phyloP scores from a whole-genome alignment of 2,329 filamentous ascomycete genomes.

The Colletotrichum musicola region DNA sequence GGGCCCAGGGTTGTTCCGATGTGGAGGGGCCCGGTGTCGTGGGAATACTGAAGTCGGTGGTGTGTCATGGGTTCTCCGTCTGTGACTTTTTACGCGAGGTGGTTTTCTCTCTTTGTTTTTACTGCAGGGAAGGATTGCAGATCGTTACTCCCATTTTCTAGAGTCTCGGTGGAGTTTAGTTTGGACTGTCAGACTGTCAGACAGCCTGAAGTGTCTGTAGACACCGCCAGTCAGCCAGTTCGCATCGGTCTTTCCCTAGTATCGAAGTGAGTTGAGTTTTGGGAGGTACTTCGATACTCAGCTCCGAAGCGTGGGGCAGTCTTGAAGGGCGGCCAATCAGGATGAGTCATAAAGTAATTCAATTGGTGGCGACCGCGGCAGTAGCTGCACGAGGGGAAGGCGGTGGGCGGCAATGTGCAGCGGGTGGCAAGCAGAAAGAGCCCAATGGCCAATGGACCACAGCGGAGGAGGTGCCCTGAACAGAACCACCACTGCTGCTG shows the following conservation, averaged over 20 bases:
- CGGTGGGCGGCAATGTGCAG: conserved; percentile 14
- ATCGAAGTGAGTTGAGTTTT: background rate
- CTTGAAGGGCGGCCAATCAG: conserved; percentile 12
- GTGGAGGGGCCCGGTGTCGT: background rate
- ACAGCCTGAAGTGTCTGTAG: too few relatives aligned
- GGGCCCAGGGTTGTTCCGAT: background rate
- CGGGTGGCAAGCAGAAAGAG: background rate
- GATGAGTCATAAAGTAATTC: conserved; percentile 23
- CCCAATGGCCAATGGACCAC: background rate
- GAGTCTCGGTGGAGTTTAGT: too few relatives aligned
- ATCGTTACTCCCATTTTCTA: too few relatives aligned
- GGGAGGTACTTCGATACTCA: background rate
- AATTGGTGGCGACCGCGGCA: conserved; percentile 8
- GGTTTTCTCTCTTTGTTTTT: too few relatives aligned
- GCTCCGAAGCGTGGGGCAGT: background rate
- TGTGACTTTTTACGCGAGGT: too few relatives aligned
- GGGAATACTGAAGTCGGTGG: background rate
- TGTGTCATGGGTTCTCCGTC: background rate
- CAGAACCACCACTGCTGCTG: too few relatives aligned
- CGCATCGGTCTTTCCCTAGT: too few relatives aligned
- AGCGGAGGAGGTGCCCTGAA: background rate
- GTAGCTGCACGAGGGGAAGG: conserved; percentile 12
- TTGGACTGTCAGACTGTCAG: too few relatives aligned
- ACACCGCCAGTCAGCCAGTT: background rate
- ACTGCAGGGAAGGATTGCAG: too few relatives aligned